phyloP scores from a whole-genome alignment of 352 stramenopile species.

The Pilasporangium apinafurcum region DNA sequence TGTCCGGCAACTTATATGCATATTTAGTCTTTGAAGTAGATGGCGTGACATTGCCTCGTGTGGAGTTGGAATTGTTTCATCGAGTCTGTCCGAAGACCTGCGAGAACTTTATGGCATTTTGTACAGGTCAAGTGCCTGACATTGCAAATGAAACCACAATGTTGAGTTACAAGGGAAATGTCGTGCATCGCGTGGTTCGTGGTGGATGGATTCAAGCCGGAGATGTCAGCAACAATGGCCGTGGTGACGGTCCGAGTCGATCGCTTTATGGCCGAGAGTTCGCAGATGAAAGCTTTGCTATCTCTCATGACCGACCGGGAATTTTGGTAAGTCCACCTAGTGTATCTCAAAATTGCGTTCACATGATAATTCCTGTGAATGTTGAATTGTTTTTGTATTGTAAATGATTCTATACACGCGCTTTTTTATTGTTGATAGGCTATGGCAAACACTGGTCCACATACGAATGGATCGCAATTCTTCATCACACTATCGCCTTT shows the following conservation, averaged over 20 bases:
- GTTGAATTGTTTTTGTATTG: background rate
- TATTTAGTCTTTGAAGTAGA: constrained; percentile 63
- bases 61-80: constrained; percentile 70
- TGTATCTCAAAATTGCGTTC: background rate
- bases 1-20: constrained; percentile 45
- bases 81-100: constrained; percentile 58
- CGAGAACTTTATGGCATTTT: constrained; percentile 73
- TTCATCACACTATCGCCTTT: constrained; percentile 94
- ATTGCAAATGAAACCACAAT: constrained; percentile 21
- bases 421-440: constrained; percentile 32
- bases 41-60: constrained; percentile 39
- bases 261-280: constrained; percentile 62
- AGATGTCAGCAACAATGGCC: constrained; percentile 35
- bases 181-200: constrained; percentile 57
- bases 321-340: constrained; percentile 36
- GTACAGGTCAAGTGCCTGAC: constrained; percentile 40
- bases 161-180: constrained; percentile 47
- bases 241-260: constrained; percentile 38
- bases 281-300: constrained; percentile 65
- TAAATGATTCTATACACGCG: constrained; percentile 1
- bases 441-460: constrained; percentile 94
- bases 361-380: background rate
- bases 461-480: constrained; percentile 99
- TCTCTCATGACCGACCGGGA: constrained; percentile 52
- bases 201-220: constrained; percentile 73